phyloP scores from a whole-genome alignment of 176 grass and related monocot species.

The Phyllostachys edulis region DNA sequence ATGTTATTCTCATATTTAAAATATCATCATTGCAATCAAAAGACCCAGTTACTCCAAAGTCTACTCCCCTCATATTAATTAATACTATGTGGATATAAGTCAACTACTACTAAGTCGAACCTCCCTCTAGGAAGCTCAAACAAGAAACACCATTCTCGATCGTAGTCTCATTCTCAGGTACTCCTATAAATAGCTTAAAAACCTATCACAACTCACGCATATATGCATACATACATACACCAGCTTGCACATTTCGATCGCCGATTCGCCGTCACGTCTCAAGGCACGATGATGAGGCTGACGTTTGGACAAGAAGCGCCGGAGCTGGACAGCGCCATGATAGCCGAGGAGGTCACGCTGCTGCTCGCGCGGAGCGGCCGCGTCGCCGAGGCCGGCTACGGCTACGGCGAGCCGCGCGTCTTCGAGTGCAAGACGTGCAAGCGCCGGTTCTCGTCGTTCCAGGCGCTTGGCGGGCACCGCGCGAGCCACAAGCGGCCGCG shows the following conservation, averaged over 20 bases:
- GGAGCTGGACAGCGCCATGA: conserved; percentile 28
- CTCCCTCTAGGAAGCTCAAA: not conserved
- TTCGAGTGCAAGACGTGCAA: conserved; percentile 67
- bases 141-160: not conserved
- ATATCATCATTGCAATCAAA: not conserved
- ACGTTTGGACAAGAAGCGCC: conserved; percentile 20
- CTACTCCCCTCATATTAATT: not conserved
- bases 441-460: conserved; percentile 62
- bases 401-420: conserved; percentile 21
- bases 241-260: too few species aligned
- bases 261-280: too few species aligned
- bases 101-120: not conserved
- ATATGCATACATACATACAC: too few species aligned
- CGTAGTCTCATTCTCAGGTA: not conserved
- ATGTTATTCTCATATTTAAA: too few species aligned
- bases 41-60: not conserved
- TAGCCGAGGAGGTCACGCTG: conserved; percentile 40
- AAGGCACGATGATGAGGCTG: conserved; percentile 30
- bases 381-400: not conserved
- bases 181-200: conserved; percentile 5
- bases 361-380: conserved; percentile 22
- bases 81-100: not conserved
- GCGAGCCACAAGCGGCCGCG: conserved; percentile 55
- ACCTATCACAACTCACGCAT: not conserved
- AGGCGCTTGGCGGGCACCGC: conserved; percentile 67